phyloP scores from a whole-genome alignment of 257 asterid species.

The Nicotiana obtusifolia region DNA sequence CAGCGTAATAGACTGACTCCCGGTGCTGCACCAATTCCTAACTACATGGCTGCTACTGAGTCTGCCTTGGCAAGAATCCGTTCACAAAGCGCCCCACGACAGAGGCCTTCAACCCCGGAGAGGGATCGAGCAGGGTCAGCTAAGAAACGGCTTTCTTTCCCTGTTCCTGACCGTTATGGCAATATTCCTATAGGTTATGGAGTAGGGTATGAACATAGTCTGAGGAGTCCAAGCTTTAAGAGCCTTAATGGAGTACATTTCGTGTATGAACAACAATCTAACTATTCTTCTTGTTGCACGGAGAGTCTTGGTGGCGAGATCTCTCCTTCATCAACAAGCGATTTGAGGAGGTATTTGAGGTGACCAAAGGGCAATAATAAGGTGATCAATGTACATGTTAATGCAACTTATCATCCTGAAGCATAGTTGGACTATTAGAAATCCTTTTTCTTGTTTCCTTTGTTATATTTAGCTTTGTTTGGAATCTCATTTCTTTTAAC shows the following conservation, averaged over 20 bases:
- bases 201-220: slow-evolving; percentile 2
- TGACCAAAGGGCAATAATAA: slow-evolving; percentile 9
- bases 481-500: background rate
- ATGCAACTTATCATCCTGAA: background rate
- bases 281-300: slow-evolving; percentile 30
- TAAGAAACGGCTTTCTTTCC: slow-evolving; percentile 30
- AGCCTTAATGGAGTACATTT: slow-evolving; percentile 18
- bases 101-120: slow-evolving; percentile 33
- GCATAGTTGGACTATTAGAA: background rate
- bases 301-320: slow-evolving; percentile 28
- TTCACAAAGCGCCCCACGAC: slow-evolving; percentile 40
- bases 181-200: background rate
- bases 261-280: slow-evolving; percentile 30
- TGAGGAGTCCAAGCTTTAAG: slow-evolving; percentile 35
- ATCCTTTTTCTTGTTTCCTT: background rate
- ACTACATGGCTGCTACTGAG: slow-evolving; percentile 43
- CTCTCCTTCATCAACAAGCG: slow-evolving; percentile 34
- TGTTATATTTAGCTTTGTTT: background rate
- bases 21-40: slow-evolving; percentile 24
- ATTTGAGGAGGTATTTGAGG: slow-evolving; percentile 27
- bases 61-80: slow-evolving; percentile 36
- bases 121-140: slow-evolving; percentile 30
- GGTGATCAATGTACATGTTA: background rate
- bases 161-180: slow-evolving; percentile 18
- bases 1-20: slow-evolving; percentile 10